A percentile compares a stretch with the other conserved stretches of the same genome.
phyloP scores from a whole-genome alignment of 331 rosid species.

The Cucumis variabilis region DNA sequence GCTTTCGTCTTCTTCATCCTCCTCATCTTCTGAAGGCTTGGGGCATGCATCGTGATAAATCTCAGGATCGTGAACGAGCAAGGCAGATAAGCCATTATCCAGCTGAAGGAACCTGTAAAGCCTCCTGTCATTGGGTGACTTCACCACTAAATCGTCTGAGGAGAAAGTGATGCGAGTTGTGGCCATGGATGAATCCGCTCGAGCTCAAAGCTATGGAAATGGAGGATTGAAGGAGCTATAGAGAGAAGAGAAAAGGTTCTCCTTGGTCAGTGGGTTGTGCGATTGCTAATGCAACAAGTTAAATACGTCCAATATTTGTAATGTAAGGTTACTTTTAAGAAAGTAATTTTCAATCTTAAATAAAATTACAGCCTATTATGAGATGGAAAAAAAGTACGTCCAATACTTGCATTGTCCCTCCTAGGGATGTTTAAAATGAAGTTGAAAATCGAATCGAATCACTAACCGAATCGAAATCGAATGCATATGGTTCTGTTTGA shows the following conservation, averaged over 20 bases:
- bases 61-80: constrained; percentile 97
- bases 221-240: neutral
- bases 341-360: too few species aligned
- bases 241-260: neutral
- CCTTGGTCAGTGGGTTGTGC: neutral
- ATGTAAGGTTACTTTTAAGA: too few species aligned
- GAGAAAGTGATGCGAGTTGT: constrained; percentile 45
- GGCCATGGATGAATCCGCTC: constrained; percentile 35
- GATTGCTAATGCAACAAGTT: too few species aligned
- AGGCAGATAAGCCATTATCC: constrained; percentile 82
- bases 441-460: too few species aligned
- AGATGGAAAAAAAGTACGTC: too few species aligned
- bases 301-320: too few species aligned
- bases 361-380: too few species aligned
- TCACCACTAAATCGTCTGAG: constrained; percentile 64
- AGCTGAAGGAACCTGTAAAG: constrained; percentile 71
- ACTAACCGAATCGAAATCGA: too few species aligned
- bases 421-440: too few species aligned
- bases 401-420: too few species aligned
- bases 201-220: neutral
- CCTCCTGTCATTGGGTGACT: constrained; percentile 87
- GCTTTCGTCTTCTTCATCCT: constrained; percentile 31
- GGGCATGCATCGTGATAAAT: constrained; percentile 69
- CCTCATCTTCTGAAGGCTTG: constrained; percentile 10
- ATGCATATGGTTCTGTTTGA: too few species aligned